phyloP scores from a whole-genome alignment of 75 land plant species.

The Cunninghamia lanceolata region DNA sequence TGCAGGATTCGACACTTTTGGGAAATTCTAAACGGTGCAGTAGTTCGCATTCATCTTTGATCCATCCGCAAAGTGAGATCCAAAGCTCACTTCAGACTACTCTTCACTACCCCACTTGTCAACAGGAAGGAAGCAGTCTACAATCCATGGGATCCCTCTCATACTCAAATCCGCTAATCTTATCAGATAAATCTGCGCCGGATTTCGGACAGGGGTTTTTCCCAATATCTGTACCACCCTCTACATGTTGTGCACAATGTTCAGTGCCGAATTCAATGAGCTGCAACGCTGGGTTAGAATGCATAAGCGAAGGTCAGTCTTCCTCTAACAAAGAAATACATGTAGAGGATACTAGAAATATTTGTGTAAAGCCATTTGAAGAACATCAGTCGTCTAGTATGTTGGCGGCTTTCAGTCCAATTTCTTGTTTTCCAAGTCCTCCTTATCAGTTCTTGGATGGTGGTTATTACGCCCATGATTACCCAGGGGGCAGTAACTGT shows the following conservation, averaged over 20 bases:
- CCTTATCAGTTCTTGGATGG: background rate
- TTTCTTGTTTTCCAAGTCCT: background rate
- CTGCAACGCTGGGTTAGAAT: background rate
- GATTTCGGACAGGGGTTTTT: background rate
- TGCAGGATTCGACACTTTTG: background rate
- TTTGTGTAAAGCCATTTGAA: background rate
- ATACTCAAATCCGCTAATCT: background rate
- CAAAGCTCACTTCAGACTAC: background rate
- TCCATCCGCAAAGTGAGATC: background rate
- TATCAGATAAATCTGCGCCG: no score
- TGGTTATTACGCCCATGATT: background rate
- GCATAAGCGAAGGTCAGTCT: background rate
- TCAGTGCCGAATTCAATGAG: background rate
- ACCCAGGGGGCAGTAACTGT: background rate
- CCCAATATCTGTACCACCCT: background rate
- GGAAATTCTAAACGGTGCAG: background rate
- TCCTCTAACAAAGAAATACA: background rate
- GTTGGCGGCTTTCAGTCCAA: background rate
- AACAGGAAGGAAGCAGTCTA: background rate
- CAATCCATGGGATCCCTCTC: slow-evolving; percentile 1
- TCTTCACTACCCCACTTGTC: background rate
- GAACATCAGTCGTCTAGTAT: background rate
- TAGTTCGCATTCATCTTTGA: background rate
- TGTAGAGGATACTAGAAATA: background rate
- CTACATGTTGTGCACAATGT: background rate